Evolutionary conservation across 306 rosid genomes (phyloP).

Genomic region (Sesbania bispinosa): DNA sequence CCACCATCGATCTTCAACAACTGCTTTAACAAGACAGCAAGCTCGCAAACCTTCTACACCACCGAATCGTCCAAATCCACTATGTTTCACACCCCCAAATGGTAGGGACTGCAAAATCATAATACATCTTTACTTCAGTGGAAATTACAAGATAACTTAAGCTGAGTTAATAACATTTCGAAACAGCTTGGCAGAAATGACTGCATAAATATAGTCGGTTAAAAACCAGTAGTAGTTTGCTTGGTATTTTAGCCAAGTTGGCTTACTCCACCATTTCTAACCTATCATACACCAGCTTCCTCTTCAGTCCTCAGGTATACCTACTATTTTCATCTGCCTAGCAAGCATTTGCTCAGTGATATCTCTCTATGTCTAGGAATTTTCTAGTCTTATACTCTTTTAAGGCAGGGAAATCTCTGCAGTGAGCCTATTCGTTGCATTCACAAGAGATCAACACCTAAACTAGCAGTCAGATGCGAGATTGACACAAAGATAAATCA

Average conservation of each 20-base stretch:
- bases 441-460: too few relatives aligned
- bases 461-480: not conserved
- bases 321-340: too few relatives aligned
- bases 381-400: too few relatives aligned
- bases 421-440: too few relatives aligned
- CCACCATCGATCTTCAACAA: slow-evolving; percentile 94
- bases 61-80: slow-evolving; percentile 92
- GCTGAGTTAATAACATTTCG: not conserved
- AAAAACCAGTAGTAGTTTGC: too few relatives aligned
- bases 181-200: not conserved
- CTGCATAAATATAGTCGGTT: not conserved
- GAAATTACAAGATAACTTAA: not conserved
- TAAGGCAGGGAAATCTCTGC: too few relatives aligned
- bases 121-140: too few relatives aligned
- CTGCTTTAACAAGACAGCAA: slow-evolving; percentile 86
- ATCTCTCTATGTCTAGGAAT: too few relatives aligned
- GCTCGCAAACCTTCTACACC: slow-evolving; percentile 90
- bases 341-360: too few relatives aligned
- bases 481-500: not conserved
- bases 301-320: not conserved
- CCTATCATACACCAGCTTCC: too few relatives aligned
- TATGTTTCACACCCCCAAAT: slow-evolving; percentile 86
- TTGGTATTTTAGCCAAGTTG: too few relatives aligned
- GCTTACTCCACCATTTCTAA: too few relatives aligned
- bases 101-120: slow-evolving; percentile 90